phyloP scores from a whole-genome alignment of 164 flowering plant species.

The Taxillus chinensis region DNA sequence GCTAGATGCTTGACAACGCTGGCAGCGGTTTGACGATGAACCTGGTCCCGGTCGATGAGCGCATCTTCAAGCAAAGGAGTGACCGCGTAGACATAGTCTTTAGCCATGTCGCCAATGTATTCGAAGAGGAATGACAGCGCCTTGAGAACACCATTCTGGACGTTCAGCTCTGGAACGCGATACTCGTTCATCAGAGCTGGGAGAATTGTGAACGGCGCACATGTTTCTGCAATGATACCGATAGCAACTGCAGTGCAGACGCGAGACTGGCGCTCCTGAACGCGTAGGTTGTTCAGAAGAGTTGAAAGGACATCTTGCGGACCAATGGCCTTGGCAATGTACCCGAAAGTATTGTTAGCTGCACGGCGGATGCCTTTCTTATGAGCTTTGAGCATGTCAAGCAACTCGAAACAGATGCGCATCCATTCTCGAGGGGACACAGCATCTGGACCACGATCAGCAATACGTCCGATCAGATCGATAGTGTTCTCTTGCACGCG shows the following conservation, averaged over 20 bases:
- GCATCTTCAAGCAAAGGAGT: constrained; percentile 97
- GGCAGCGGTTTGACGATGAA: constrained; percentile 95
- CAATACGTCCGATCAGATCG: constrained; percentile 95
- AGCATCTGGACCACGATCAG: constrained; percentile 97
- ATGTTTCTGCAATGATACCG: constrained; percentile 95
- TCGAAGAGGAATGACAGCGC: constrained; percentile 89
- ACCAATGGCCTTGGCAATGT: constrained; percentile 96
- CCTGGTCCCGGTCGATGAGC: constrained; percentile 90
- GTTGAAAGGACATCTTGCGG: constrained; percentile 98
- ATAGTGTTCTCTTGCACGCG: constrained; percentile 97
- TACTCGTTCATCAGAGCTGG: constrained; percentile 98
- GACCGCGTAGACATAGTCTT: constrained; percentile 93
- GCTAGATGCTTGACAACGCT: constrained; percentile 99
- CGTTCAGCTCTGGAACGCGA: constrained; percentile 95
- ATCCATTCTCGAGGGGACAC: constrained; percentile 99
- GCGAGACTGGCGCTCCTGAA: constrained; percentile 96
- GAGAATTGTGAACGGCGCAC: constrained; percentile 90
- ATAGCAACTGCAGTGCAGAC: constrained; percentile 98
- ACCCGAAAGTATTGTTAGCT: constrained; percentile 94
- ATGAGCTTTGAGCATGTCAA: constrained; percentile 98
- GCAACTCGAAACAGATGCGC: constrained; percentile 97
- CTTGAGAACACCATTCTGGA: constrained; percentile 92
- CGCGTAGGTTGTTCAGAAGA: constrained; percentile 84
- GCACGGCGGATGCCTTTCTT: constrained; percentile 94
- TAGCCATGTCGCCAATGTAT: constrained; percentile 98